Conservation (phyloP, 345 rosid genomes). For the Toxicodendron radicans region DNA sequence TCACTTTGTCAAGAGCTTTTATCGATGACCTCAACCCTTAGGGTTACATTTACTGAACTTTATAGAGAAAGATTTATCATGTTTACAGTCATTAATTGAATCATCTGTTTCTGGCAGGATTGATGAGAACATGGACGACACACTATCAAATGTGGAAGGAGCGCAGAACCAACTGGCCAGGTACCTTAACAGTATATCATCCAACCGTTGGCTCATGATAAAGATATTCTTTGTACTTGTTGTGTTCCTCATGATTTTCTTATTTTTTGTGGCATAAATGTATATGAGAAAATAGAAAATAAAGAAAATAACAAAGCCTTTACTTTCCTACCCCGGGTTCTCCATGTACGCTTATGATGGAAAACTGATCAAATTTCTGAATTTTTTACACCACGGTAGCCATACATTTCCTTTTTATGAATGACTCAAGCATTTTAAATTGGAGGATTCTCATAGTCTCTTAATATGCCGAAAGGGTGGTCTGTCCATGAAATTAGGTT, state of each 20-base stretch:
- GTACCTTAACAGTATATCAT: constrained; percentile 74
- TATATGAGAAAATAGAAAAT: constrained; percentile 13
- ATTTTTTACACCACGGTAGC: background rate
- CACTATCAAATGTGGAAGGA: constrained; percentile 69
- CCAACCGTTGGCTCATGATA: constrained; percentile 82
- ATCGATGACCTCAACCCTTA: too few species aligned
- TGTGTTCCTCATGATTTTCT: constrained; percentile 74
- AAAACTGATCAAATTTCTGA: background rate
- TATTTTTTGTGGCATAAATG: constrained; percentile 72
- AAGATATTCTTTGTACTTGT: constrained; percentile 75
- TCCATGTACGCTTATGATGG: background rate
- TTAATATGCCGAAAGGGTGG: background rate
- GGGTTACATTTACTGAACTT: too few species aligned
- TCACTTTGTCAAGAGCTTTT: too few species aligned
- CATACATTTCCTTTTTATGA: background rate
- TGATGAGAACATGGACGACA: constrained; percentile 80
- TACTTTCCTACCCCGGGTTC: background rate
- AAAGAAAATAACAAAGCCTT: constrained; percentile 12
- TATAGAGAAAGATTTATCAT: background rate
- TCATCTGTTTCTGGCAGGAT: constrained; percentile 41
- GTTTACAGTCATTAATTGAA: background rate
- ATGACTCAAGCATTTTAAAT: background rate
- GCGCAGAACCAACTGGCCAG: constrained; percentile 60
- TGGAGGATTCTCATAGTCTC: background rate
- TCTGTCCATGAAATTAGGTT: background rate